Percentiles rank a stretch among this genome's conserved stretches.
These are phyloP conservation scores for Entomortierella lignicola DNA, from an alignment of 192 early-diverging fungal species.

Conservation along the genomic window DNA sequence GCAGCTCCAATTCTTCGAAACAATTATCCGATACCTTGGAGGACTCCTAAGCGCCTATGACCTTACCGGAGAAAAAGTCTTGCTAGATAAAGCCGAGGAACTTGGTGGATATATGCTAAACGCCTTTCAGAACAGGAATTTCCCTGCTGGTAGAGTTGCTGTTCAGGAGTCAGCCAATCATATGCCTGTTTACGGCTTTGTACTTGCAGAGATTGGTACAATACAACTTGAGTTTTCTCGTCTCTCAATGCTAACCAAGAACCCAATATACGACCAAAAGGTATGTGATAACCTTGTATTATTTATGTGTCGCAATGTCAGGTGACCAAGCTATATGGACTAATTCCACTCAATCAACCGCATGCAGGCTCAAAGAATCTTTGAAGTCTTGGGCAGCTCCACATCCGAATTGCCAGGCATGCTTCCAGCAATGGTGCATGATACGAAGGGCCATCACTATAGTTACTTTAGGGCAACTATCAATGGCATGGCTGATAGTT, in stretches of 20 bases:
- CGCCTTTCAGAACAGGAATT: slow-evolving; percentile 63
- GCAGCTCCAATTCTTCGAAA: slow-evolving; percentile 84
- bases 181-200: slow-evolving; percentile 19
- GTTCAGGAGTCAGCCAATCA: slow-evolving; percentile 18
- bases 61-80: slow-evolving; percentile 73
- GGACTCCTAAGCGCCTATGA: slow-evolving; percentile 90
- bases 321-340: too few relatives aligned
- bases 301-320: not conserved
- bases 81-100: slow-evolving; percentile 78
- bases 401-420: slow-evolving; percentile 28
- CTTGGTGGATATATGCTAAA: slow-evolving; percentile 75
- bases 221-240: slow-evolving; percentile 88
- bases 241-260: slow-evolving; percentile 81
- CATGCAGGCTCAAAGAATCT: slow-evolving; percentile 25
- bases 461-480: slow-evolving; percentile 40
- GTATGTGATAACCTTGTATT: slow-evolving; percentile 66
- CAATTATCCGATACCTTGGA: slow-evolving; percentile 79
- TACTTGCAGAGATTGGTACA: slow-evolving; percentile 79
- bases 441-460: not conserved
- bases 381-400: slow-evolving; percentile 25
- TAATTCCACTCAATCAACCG: too few relatives aligned
- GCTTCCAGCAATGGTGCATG: slow-evolving; percentile 2
- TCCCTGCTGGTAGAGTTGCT: slow-evolving; percentile 23
- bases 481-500: slow-evolving; percentile 66
- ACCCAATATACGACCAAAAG: slow-evolving; percentile 71